Evolutionary conservation across 192 early-diverging fungal species (phyloP), one percentile per base, ranked within the genome.

Genomic region (Coemansia sp.): DNA sequence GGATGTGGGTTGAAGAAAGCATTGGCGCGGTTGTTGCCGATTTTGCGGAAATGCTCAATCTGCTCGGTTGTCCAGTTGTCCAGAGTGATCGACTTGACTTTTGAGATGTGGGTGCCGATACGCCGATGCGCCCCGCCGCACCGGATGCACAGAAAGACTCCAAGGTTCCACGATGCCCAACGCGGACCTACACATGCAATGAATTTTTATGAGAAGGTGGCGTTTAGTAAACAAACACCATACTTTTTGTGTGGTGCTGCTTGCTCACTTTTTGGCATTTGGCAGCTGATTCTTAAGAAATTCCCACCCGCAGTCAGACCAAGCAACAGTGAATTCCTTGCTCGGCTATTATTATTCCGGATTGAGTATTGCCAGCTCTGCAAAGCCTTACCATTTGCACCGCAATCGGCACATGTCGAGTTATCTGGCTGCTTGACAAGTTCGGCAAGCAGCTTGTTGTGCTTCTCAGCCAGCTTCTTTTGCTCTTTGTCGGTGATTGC

Each of bases 91-190:
- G 93, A 95, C 78, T 96, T 97, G 59, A 99, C 93, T 70, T 90
- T 92, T 37, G 92, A 90, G 39, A 98, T 92, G 55, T 95, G 93
- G 0, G 94, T 96, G 42, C 94, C 94, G 69, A 96, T 83, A 68
- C 88, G 91, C 40, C 93, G 77, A 63, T 94, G 93, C 41, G 92
- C 71, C 41, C 91, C 87, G 52, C 84, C 90, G 78, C 97, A 99
- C 6, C 94, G 86, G 36, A 98, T 97, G 83, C 97, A 99, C 42
- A 99, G 72, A 68, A 99, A 97, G 45, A 95, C 83, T 6, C 95
- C 95, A 43, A 98, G 72, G 72, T 94, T 95, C 89, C 90, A 92
- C 4, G 93, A 95, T 39, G 92, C 88, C 92, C 92, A 94, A 51
- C 90, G 90, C 18, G 92, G 90, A n/a, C 87, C 92, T 94, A 87